A percentile compares a stretch with the other conserved stretches of the same genome.
Conservation (phyloP, 108 stramenopile genomes). For the Aurantiochytrium sp. region DNA sequence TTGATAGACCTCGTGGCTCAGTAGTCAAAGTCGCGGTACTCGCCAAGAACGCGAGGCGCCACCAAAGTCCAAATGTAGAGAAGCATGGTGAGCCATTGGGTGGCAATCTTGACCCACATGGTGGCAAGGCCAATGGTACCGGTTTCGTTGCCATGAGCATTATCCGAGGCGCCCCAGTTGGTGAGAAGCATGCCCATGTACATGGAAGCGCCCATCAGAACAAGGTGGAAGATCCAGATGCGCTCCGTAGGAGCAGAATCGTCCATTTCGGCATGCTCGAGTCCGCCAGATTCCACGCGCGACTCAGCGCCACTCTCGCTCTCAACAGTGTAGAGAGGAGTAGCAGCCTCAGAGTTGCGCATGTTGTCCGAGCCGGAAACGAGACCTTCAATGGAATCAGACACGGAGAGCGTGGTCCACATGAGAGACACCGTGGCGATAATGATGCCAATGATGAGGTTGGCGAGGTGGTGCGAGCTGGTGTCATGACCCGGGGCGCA, state of each 20-base stretch:
- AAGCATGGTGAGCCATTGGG: slow-evolving; percentile 12
- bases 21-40: slow-evolving; percentile 7
- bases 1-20: neutral
- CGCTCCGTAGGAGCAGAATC: neutral
- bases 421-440: neutral
- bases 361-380: neutral
- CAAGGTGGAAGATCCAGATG: slow-evolving; percentile 17
- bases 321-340: slow-evolving; percentile 9
- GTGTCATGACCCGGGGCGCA: neutral
- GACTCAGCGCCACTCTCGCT: neutral
- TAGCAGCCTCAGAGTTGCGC: neutral
- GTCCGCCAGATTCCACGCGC: neutral
- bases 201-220: neutral
- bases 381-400: neutral
- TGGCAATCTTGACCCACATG: neutral
- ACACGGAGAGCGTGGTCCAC: neutral
- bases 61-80: slow-evolving; percentile 10
- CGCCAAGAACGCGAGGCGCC: neutral
- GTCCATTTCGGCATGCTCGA: neutral
- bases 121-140: neutral
- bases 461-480: neutral
- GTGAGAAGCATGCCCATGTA: slow-evolving; percentile 13
- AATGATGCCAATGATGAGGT: neutral
- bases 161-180: neutral
- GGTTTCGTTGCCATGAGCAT: slow-evolving; percentile 1